A percentile compares a stretch with the other conserved stretches of the same genome.
Conservation (phyloP, 164 flowering plant species). For the Stephania japonica region DNA sequence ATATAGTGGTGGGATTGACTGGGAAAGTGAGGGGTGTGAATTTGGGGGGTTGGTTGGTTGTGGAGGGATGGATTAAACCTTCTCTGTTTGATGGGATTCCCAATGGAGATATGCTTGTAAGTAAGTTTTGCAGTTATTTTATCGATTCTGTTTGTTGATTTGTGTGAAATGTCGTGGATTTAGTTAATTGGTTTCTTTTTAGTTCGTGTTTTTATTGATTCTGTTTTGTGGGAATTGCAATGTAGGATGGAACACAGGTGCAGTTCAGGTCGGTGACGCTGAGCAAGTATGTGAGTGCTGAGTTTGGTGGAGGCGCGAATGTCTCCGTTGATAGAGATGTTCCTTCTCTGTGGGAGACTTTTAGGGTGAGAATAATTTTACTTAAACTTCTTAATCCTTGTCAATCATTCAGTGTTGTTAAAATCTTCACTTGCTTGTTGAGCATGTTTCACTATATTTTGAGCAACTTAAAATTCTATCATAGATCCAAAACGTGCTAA, state of each 20-base stretch:
- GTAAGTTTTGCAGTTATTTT: slow-evolving; percentile 14
- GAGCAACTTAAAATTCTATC: not conserved
- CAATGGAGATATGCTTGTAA: slow-evolving; percentile 87
- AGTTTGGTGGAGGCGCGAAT: slow-evolving; percentile 61
- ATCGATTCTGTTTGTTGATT: not conserved
- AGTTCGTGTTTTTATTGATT: not conserved
- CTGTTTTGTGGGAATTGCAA: slow-evolving; percentile 15
- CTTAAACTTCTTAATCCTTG: not conserved
- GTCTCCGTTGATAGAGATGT: slow-evolving; percentile 55
- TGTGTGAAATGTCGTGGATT: too few relatives aligned
- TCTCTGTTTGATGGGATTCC: slow-evolving; percentile 78
- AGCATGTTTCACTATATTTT: not conserved
- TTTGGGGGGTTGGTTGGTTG: slow-evolving; percentile 92
- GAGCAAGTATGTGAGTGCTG: slow-evolving; percentile 62
- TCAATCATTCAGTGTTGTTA: not conserved
- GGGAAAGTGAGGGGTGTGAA: slow-evolving; percentile 82
- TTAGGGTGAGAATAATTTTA: slow-evolving; percentile 43
- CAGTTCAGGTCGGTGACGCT: slow-evolving; percentile 57
- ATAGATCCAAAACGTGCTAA: not conserved
- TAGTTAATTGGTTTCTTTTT: not conserved
- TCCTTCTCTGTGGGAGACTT: slow-evolving; percentile 81
- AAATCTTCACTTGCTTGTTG: not conserved
- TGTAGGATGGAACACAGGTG: slow-evolving; percentile 80
- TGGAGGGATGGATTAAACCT: slow-evolving; percentile 94
- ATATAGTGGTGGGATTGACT: slow-evolving; percentile 45